Base-by-base conservation (phyloP, 192 early-diverging fungal genomes). In the Coemansia sp. region DNA sequence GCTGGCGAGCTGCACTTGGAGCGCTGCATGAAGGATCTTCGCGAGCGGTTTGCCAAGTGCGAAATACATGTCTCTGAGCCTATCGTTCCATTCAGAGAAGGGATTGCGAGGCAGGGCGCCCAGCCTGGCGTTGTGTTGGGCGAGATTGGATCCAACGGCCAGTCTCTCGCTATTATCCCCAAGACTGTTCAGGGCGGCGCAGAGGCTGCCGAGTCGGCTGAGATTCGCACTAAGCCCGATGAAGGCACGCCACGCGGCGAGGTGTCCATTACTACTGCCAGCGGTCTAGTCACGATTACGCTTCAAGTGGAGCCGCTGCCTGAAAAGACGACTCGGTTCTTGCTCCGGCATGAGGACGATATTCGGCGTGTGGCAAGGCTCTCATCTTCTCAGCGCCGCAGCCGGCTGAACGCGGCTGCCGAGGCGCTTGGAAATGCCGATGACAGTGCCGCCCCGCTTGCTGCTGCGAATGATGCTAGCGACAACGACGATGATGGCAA, bases 1-100 rank as follows among this genome's bases (percentile, higher is more conserved):
- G 94, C 98, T 10, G 98, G 98, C 37, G 98, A 98, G 83, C 84
- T 99, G 34, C 98, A 99, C 84, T 77, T 98, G 64, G 96, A 98
- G 84, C 87, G 98, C 14, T 98, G 97, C 69, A 77, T 99, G 62
- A 93, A 91, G 44, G 98, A 99, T 79, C 78, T 99, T 40, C 85
- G 89, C 65, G 98, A 98, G 74, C 84, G 93, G 8, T 99, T 95
- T 84, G 98, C 97, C 3, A 90, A 90, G 73, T 94, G 94, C 62
- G 92, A 94, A 45, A 95, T 99, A 66, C 91, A 95, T 68, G 94
- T 92, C 16, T 97, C 95, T 8, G 88, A 89, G 62, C 97, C 98
- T 0, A 93, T 99, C 73, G 97, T 99, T 2, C 96, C 97, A 37
- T 99, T 96, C 83, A 89, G 95, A 54, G 98, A 99, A 79, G 95